Evolutionary conservation across 2,329 filamentous ascomycete species (phyloP).

Genomic region (Teratosphaeria gauchensis): DNA sequence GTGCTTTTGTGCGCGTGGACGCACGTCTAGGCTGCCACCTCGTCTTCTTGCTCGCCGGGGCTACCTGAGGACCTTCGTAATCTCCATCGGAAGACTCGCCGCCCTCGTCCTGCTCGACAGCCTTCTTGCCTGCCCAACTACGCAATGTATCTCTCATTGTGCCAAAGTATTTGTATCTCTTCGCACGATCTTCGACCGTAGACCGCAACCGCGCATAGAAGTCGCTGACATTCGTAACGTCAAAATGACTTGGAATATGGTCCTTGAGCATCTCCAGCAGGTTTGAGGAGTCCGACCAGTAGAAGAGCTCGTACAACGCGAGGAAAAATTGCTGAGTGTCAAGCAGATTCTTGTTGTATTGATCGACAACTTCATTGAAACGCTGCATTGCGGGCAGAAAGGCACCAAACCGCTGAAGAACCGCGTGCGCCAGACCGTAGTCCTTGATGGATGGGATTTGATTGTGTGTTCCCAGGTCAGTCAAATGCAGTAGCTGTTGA

Average conservation of each 20-base stretch:
- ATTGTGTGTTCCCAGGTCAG: background rate
- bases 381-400: background rate
- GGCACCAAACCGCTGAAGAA: background rate
- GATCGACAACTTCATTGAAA: background rate
- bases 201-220: background rate
- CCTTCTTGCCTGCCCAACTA: background rate
- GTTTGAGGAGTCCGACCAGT: background rate
- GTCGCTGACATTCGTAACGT: background rate
- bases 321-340: slow-evolving; percentile 3
- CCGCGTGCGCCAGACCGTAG: background rate
- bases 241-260: background rate
- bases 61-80: background rate
- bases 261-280: background rate
- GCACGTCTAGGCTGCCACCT: background rate
- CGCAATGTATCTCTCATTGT: background rate
- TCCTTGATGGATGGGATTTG: background rate
- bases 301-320: slow-evolving; percentile 3
- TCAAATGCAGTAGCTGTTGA: background rate
- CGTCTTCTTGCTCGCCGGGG: background rate
- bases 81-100: background rate
- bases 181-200: background rate
- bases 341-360: slow-evolving; percentile 2
- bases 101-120: background rate
- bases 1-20: background rate
- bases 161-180: background rate